Conservation (phyloP, 495 filamentous ascomycete species). For the Aspergillus nanangensis region DNA sequence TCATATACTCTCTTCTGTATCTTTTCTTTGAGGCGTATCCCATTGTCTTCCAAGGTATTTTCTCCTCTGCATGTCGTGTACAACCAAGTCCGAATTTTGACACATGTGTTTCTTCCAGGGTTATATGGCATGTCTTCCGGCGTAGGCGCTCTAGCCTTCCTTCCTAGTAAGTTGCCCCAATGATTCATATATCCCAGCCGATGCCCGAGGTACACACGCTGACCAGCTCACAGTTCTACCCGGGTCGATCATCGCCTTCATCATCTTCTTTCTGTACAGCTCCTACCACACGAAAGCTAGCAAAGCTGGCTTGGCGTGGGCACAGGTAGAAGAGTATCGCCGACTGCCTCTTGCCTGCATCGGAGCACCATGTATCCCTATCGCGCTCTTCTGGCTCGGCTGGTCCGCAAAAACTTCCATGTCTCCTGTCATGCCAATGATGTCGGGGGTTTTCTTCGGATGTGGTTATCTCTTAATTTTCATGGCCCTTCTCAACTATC, state of each 20-base stretch:
- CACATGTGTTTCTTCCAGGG: constrained; percentile 17
- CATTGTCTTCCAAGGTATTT: constrained; percentile 46
- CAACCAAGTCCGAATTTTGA: background rate
- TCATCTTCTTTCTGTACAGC: constrained; percentile 23
- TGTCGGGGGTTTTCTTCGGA: constrained; percentile 45
- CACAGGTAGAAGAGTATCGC: constrained; percentile 50
- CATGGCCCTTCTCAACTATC: constrained; percentile 44
- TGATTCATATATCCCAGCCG: background rate
- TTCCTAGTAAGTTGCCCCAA: constrained; percentile 22
- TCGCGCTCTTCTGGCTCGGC: constrained; percentile 57
- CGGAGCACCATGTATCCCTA: constrained; percentile 47
- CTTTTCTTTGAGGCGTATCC: constrained; percentile 59
- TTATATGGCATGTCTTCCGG: constrained; percentile 44
- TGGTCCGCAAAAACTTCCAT: constrained; percentile 45
- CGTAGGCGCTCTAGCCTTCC: constrained; percentile 25
- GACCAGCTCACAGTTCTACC: constrained; percentile 10
- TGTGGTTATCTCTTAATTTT: constrained; percentile 47
- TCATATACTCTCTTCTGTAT: constrained; percentile 59
- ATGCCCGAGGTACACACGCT: background rate
- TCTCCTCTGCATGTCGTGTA: no score
- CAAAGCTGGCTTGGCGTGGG: constrained; percentile 17
- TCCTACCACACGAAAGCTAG: constrained; percentile 18
- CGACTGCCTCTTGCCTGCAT: constrained; percentile 53
- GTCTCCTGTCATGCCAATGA: constrained; percentile 43
- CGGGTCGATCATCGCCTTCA: constrained; percentile 21